Evolutionary conservation across 2,329 filamentous ascomycete species (phyloP).

Genomic region (Sclerotinia minor): DNA sequence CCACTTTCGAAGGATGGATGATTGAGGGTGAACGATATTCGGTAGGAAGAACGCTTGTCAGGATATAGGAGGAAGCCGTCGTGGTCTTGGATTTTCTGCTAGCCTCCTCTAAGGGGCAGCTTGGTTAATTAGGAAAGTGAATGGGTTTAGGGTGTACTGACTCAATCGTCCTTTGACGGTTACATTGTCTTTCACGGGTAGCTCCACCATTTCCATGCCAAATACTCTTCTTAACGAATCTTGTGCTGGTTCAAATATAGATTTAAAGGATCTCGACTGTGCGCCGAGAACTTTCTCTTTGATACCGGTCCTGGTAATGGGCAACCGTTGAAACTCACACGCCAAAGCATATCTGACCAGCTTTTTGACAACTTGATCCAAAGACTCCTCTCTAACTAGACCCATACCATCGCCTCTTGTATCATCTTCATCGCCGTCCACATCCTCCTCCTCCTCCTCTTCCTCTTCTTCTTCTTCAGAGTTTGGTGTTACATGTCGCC

Average conservation of each 20-base stretch:
- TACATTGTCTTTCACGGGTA: constrained; percentile 78
- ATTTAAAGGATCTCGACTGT: constrained; percentile 68
- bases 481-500: constrained; percentile 26
- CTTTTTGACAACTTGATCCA: constrained; percentile 59
- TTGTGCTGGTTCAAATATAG: constrained; percentile 77
- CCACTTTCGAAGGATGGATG: constrained; percentile 65
- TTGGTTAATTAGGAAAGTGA: constrained; percentile 15
- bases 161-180: constrained; percentile 78
- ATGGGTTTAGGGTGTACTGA: constrained; percentile 39
- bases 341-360: constrained; percentile 68
- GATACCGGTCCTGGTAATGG: constrained; percentile 62
- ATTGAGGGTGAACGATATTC: constrained; percentile 67
- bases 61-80: constrained; percentile 69
- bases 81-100: constrained; percentile 50
- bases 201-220: constrained; percentile 89
- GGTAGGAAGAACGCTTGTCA: constrained; percentile 70
- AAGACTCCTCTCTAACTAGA: constrained; percentile 31
- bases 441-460: constrained; percentile 30
- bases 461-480: constrained; percentile 37
- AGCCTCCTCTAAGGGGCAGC: constrained; percentile 33
- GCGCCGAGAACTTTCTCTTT: constrained; percentile 54
- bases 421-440: constrained; percentile 35
- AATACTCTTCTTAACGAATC: constrained; percentile 68
- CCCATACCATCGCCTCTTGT: constrained; percentile 31
- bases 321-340: constrained; percentile 62